Conservation (phyloP, 2,329 filamentous ascomycete species). For the Remersonia thermophila region DNA sequence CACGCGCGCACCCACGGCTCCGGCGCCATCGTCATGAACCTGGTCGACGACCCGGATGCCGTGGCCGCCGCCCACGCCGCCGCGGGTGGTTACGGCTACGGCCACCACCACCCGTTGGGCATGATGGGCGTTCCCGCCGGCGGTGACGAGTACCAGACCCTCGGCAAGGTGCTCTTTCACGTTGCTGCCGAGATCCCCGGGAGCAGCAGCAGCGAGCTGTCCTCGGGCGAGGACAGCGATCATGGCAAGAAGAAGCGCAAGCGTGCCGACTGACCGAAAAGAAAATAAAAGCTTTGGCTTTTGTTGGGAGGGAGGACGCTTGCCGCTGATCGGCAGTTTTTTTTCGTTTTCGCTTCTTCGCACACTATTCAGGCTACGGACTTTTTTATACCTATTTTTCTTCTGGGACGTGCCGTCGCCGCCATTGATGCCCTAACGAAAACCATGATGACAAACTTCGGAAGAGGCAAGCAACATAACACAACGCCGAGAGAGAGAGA, state of each 20-base stretch:
- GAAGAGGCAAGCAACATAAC: no score
- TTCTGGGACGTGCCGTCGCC: no score
- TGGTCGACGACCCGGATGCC: conserved; percentile 59
- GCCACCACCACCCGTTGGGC: conserved; percentile 24
- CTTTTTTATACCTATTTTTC: no score
- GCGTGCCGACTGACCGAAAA: conserved; percentile 44
- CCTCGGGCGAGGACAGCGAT: conserved; percentile 37
- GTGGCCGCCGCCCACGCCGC: conserved; percentile 22
- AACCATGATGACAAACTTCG: no score
- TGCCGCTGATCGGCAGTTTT: no score
- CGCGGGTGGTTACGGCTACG: conserved; percentile 17
- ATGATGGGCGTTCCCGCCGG: conserved; percentile 28
- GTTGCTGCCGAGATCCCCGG: conserved; percentile 62
- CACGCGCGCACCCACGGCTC: conserved; percentile 88
- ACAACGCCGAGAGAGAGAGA: no score
- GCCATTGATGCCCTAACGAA: no score
- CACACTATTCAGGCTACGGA: no score
- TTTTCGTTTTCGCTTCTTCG: no score
- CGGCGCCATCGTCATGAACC: conserved; percentile 81
- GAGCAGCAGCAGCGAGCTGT: conserved; percentile 47
- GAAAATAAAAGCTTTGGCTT: conserved; percentile 14
- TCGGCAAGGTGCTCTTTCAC: conserved; percentile 73
- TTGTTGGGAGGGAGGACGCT: no score
- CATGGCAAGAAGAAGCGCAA: conserved; percentile 63
- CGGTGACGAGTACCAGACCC: conserved; percentile 51